Evolutionary conservation across 345 rosid genomes (phyloP), one percentile per base, ranked within the genome.

Genomic region (Arabis alpina): DNA sequence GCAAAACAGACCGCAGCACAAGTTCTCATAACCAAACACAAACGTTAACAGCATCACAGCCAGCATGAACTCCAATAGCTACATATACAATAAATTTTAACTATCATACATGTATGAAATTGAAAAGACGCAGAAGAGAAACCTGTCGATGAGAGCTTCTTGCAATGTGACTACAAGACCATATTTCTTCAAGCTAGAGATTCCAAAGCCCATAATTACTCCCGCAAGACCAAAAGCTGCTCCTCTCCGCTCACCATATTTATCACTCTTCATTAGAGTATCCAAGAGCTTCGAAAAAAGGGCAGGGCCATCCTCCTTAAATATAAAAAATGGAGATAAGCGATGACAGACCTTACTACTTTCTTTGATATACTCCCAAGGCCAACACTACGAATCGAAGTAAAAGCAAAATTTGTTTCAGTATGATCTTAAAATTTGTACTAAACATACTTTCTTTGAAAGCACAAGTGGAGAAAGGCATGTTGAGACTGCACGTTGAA

Each of bases 221-320:
- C 99, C 99, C 40, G 97, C 95, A 77, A 94, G 87, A 76, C 97
- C n/a, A 87, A 91, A 94, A 76, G 96, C 99, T 47, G 96, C 99
- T 67, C 99, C 97, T 68, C 99, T 93, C 14, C 97, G 96, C 40
- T 94, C 96, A 50, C 99, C 99, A 75, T 94, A 94, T 80, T 88
- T 89, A 49, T 94, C 97, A 80, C 93, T 88, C 78, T 83, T 89
- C 91, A 91, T 79, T 52, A 94, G 82, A 75, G 85, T 89, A 77
- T 86, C 86, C 87, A 94, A 80, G 71, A 94, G 81, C 64, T 85
- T 85, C 54, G 86, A 88, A 65, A 91, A 79, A 71, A 94, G 88
- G 47, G 81, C 75, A 41, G 82, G 86, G 61, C 88, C 96, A 56
- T 88, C 97, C 54, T 81, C 95, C 99, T 94, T 94, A 74, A 71